Conservation (phyloP, 164 flowering plant species). For the Pachysandra terminalis region DNA sequence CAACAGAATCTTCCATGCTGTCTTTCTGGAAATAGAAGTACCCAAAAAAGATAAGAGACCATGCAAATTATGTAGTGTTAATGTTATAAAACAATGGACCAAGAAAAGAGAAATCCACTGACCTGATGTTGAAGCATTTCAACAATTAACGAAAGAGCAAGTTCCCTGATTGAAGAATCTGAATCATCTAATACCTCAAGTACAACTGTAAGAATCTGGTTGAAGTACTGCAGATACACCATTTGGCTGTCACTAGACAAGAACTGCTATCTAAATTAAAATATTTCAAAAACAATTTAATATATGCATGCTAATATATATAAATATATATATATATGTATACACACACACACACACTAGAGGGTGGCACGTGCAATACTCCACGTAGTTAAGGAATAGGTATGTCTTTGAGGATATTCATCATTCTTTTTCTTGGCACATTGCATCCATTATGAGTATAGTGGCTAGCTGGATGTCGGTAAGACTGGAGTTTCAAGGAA, state of each 20-base stretch:
- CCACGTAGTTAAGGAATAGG: no score
- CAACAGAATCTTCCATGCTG: slow-evolving; percentile 90
- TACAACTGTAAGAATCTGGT: slow-evolving; percentile 84
- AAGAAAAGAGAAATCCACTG: slow-evolving; percentile 2
- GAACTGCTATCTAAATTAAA: background rate
- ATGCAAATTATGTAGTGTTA: background rate
- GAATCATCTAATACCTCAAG: slow-evolving; percentile 91
- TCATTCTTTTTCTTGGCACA: no score
- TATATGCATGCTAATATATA: no score
- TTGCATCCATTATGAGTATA: no score
- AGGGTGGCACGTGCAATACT: no score
- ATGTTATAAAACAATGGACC: background rate
- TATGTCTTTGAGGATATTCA: no score
- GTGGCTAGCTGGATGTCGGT: no score
- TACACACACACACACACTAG: no score
- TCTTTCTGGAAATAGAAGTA: slow-evolving; percentile 47
- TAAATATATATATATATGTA: no score
- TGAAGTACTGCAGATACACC: slow-evolving; percentile 76
- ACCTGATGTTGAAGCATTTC: slow-evolving; percentile 98
- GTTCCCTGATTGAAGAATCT: slow-evolving; percentile 74
- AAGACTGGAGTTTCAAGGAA: no score
- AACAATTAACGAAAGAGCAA: slow-evolving; percentile 67
- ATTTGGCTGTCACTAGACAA: slow-evolving; percentile 1
- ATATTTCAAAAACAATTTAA: background rate
- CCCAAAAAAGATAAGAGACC: no score